Conservation (phyloP, 495 filamentous ascomycete species). For the Lasiosphaeria ovina region DNA sequence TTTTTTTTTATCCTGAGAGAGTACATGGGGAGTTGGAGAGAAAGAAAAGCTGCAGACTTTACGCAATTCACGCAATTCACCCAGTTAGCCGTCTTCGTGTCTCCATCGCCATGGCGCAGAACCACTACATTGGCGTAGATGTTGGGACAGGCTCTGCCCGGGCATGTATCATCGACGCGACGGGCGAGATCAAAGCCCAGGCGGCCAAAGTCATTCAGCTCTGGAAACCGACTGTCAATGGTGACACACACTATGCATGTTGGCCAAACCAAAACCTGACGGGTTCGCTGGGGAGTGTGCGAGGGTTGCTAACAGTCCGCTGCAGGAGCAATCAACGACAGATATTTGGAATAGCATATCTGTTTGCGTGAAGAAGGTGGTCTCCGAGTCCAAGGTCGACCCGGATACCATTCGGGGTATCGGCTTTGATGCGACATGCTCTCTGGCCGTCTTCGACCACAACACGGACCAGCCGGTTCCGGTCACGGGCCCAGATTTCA, state of each 20-base stretch:
- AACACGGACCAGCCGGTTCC: constrained; percentile 87
- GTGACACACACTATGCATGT: constrained; percentile 66
- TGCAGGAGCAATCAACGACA: constrained; percentile 94
- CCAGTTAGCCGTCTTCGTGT: no score
- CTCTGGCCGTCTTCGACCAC: constrained; percentile 81
- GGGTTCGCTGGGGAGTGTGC: neutral
- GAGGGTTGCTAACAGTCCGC: constrained; percentile 7
- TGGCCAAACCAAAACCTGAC: neutral
- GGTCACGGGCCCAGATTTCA: constrained; percentile 83
- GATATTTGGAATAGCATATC: constrained; percentile 96
- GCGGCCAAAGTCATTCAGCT: constrained; percentile 88
- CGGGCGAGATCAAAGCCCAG: constrained; percentile 88
- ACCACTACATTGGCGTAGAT: constrained; percentile 86
- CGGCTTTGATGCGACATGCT: constrained; percentile 97
- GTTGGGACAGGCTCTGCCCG: constrained; percentile 94
- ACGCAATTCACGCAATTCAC: no score
- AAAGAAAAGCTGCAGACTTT: no score
- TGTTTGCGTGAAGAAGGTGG: constrained; percentile 70
- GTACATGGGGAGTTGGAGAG: no score
- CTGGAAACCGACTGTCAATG: constrained; percentile 88
- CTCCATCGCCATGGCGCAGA: constrained; percentile 19
- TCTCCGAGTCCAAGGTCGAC: constrained; percentile 75
- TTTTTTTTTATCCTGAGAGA: no score
- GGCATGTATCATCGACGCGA: constrained; percentile 87
- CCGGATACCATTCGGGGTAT: constrained; percentile 74